Conservation (phyloP, 1,284 basidiomycete genomes). For the Bjerkandera adusta region DNA sequence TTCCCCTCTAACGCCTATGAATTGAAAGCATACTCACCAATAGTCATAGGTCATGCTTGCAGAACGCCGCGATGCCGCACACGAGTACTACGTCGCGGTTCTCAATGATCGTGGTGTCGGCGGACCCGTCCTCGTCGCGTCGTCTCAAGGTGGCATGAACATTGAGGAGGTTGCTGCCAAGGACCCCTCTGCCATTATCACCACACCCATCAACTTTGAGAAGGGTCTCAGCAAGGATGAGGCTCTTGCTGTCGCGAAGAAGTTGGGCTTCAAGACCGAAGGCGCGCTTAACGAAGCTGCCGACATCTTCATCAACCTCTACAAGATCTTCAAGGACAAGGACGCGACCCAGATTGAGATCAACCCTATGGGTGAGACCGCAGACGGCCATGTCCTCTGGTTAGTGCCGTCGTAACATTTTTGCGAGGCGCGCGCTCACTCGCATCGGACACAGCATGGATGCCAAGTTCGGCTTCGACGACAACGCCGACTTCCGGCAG, state of each 20-base stretch:
- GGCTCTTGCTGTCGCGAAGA: slow-evolving; percentile 81
- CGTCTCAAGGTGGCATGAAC: slow-evolving; percentile 95
- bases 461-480: slow-evolving; percentile 99
- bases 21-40: too few species aligned
- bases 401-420: slow-evolving; percentile 33
- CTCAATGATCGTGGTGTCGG: slow-evolving; percentile 93
- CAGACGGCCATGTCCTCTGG: slow-evolving; percentile 94
- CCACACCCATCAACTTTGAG: slow-evolving; percentile 88
- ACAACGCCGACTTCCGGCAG: slow-evolving; percentile 99
- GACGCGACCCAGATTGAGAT: slow-evolving; percentile 99
- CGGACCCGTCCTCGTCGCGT: slow-evolving; percentile 92
- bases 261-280: slow-evolving; percentile 86
- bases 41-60: slow-evolving; percentile 89
- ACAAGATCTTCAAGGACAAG: slow-evolving; percentile 98
- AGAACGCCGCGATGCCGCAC: slow-evolving; percentile 88
- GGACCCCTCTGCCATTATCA: slow-evolving; percentile 94
- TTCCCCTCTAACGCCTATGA: not conserved
- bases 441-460: slow-evolving; percentile 78
- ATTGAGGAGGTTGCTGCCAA: slow-evolving; percentile 99
- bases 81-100: slow-evolving; percentile 98
- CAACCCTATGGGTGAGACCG: slow-evolving; percentile 96
- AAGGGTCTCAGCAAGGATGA: slow-evolving; percentile 77
- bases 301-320: slow-evolving; percentile 92
- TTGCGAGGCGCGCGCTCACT: not conserved
- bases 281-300: slow-evolving; percentile 82